These are phyloP conservation scores for Globisporangium solare DNA, from an alignment of 352 stramenopile species.

Conservation along the genomic window DNA sequence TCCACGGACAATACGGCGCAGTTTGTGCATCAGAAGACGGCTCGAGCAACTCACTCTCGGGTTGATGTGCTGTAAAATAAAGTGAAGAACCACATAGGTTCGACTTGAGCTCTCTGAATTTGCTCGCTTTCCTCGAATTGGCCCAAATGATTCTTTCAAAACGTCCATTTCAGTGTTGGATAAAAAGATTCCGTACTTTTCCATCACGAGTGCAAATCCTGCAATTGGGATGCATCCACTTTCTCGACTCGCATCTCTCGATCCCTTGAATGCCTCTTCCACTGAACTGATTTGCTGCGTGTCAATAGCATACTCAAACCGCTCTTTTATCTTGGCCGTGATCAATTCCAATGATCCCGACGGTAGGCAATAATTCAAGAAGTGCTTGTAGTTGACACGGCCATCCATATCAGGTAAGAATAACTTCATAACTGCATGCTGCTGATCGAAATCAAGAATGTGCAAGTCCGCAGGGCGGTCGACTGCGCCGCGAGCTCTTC, in stretches of 20 bases:
- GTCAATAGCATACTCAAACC: slow-evolving; percentile 56
- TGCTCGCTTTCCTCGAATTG: not conserved
- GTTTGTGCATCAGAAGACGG: slow-evolving; percentile 59
- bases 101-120: not conserved
- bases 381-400: slow-evolving; percentile 67
- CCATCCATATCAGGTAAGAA: slow-evolving; percentile 61
- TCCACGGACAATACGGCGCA: slow-evolving; percentile 41
- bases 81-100: slow-evolving; percentile 29
- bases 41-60: slow-evolving; percentile 41
- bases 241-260: slow-evolving; percentile 5
- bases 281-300: slow-evolving; percentile 33
- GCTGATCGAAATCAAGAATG: slow-evolving; percentile 64
- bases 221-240: slow-evolving; percentile 15
- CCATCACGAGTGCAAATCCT: slow-evolving; percentile 10
- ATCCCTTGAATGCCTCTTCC: slow-evolving; percentile 31
- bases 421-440: slow-evolving; percentile 53
- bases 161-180: slow-evolving; percentile 25
- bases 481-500: slow-evolving; percentile 24
- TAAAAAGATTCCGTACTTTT: slow-evolving; percentile 34
- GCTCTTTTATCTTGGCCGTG: slow-evolving; percentile 55
- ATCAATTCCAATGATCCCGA: slow-evolving; percentile 52
- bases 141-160: slow-evolving; percentile 19
- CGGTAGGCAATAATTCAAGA: slow-evolving; percentile 50
- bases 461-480: slow-evolving; percentile 35
- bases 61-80: slow-evolving; percentile 53